Base-by-base conservation (phyloP, 352 stramenopile genomes). In the Globisporangium lucens region DNA sequence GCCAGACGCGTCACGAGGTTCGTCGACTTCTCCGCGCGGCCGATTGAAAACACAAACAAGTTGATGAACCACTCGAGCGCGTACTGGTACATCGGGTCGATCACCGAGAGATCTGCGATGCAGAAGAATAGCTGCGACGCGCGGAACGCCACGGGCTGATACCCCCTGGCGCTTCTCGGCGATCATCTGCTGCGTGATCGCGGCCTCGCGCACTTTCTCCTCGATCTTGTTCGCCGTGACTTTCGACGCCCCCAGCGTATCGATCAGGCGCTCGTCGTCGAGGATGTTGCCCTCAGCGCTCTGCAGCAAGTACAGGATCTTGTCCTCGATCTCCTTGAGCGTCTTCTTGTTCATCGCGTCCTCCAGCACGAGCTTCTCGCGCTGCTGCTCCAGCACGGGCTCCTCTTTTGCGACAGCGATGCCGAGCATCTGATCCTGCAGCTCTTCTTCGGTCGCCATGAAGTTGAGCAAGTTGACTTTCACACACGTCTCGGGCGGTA, bases 391-490 rank as follows among this genome's bases (percentile, higher is more conserved):
- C 12, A 99, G 75, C 55, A 96, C 95, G 0, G 94, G 85, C 56
- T 97, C 87, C 71, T 99, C 95, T 46, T 97, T 93, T 0, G 90
- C 90, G n/a, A 99, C 96, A 0, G 96, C 93, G 59, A 98, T 97
- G 13, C 91, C 93, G 9, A 99, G 77, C 93, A 99, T 98, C 75
- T 99, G 96, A 69, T 99, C 96, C 70, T 98, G 88, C 46, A 99
- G 72, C 0, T 96, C 96, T 70, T 98, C 93, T 57, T 96, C 80
- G 0, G 96, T 99, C 13, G 94, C 94, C 89, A 98, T 98, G 61
- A 99, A 99, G 71, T 99, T 99, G 35, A 99, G 75, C 65, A 99
- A 72, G 69, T 98, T 98, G 2, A 98, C 95, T 69, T 98, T 98
- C n/a, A 98, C 95, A 65, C 92, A 98, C 24, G 94, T 89, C 72